phyloP scores from a whole-genome alignment of 306 rosid genomes.

The Lathyrus sativus region DNA sequence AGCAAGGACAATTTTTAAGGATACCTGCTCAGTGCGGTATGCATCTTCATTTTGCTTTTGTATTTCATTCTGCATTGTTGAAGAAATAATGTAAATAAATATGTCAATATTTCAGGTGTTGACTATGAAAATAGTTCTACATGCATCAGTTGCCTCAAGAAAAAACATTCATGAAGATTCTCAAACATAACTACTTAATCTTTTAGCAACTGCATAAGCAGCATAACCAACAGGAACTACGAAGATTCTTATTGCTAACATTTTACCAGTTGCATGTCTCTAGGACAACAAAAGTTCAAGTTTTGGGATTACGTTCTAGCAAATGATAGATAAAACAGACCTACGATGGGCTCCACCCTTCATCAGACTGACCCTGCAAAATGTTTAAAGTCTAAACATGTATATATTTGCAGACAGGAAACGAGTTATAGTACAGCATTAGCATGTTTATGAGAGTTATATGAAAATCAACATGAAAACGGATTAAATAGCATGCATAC shows the following conservation, averaged over 20 bases:
- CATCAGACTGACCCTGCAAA: conserved; percentile 3
- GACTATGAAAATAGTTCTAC: conserved; percentile 17
- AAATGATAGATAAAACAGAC: conserved; percentile 3
- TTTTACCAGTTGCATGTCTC: conserved; percentile 3
- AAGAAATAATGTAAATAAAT: conserved; percentile 34
- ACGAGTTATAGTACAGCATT: conserved; percentile 12
- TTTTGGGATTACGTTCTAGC: not conserved
- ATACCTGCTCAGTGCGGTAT: conserved; percentile 92
- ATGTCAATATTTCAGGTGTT: conserved; percentile 21
- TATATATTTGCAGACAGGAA: conserved; percentile 4
- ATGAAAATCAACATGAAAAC: conserved; percentile 24
- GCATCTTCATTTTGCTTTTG: conserved; percentile 70
- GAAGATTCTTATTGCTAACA: not conserved
- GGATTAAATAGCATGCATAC: conserved; percentile 44
- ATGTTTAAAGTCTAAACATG: not conserved
- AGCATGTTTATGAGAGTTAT: not conserved
- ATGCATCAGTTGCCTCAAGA: conserved; percentile 29
- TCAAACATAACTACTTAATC: conserved; percentile 28
- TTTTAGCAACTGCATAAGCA: conserved; percentile 11
- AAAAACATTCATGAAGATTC: conserved; percentile 17
- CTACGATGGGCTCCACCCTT: not conserved
- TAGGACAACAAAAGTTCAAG: not conserved
- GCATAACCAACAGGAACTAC: not conserved
- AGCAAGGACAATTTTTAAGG: conserved; percentile 30
- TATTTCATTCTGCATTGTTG: conserved; percentile 76